Base-by-base conservation (phyloP, 805 yeast genomes). In the Sungouiella thailandica region DNA sequence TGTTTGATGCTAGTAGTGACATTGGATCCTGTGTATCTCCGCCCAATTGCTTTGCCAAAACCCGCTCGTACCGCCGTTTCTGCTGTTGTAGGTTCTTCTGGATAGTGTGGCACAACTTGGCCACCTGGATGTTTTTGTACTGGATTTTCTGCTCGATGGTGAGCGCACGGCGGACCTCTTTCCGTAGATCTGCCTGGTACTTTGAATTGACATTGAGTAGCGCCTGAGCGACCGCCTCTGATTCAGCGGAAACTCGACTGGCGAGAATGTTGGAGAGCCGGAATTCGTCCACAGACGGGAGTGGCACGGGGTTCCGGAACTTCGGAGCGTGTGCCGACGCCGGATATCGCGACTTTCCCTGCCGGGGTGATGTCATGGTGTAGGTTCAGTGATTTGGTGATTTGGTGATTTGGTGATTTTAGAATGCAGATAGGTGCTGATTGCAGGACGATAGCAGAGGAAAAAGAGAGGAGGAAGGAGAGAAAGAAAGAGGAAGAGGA, bases 121-220 rank as follows among this genome's bases (percentile, higher is more conserved):
- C 58, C 10, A 65, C 52, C 24, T 50, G 52, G 17, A 65, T 58
- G 43, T 66, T 66, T 35, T 62, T 61, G 38, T 52, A 54, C 44
- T 66, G 72, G 26, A 67, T 55, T 37, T 52, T 53, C 46, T 65
- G 70, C 42, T 67, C 72, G 10, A 57, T 46, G 7, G 60, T 45
- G 28, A 67, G 42, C 27, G 59, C 57, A 17, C 41, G 40, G 35
- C 60, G 51, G 26, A 65, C 55, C 31, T 63, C 68, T 23, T 40
- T 41, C 37, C 58, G 47, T 32, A 67, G 50, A 35, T 67, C 72
- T 17, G 47, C 41, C 37, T 64, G 65, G 39, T 64, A 67, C 29
- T 56, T 55, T 14, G 45, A 17, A 5, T 60, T 43, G 5, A 58
- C 63, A 14, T 42, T 39, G 17, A 57, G 30, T 12, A 65, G 39